Evolutionary conservation across 2,329 filamentous ascomycete genomes (phyloP).

Genomic region (Biscogniauxia marginata): DNA sequence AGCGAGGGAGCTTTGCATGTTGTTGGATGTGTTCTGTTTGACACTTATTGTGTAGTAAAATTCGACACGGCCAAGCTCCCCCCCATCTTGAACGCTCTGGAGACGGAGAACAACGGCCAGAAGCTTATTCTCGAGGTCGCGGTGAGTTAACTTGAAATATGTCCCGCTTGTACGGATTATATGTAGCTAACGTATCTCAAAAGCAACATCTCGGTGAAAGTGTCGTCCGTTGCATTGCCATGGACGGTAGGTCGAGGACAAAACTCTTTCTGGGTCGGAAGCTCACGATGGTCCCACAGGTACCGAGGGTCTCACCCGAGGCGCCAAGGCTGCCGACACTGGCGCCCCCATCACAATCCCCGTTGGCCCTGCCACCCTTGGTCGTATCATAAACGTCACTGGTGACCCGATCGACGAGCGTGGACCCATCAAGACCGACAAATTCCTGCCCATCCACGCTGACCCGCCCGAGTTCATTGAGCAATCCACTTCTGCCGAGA

Average conservation of each 20-base stretch:
- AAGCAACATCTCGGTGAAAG: conserved; percentile 99
- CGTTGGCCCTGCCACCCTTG: conserved; percentile 88
- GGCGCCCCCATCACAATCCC: conserved; percentile 95
- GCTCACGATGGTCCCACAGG: conserved; percentile 50
- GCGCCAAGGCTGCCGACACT: conserved; percentile 80
- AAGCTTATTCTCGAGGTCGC: conserved; percentile 96
- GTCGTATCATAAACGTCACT: conserved; percentile 99
- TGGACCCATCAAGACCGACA: conserved; percentile 92
- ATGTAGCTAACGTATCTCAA: conserved; percentile 33
- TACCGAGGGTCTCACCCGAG: conserved; percentile 99
- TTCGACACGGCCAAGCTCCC: conserved; percentile 93
- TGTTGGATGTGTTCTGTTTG: conserved; percentile 13
- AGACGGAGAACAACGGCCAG: conserved; percentile 85
- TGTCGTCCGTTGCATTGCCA: conserved; percentile 99
- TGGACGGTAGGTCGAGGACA: conserved; percentile 76
- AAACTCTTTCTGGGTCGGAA: conserved; percentile 17
- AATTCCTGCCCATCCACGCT: conserved; percentile 87
- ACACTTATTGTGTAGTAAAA: conserved; percentile 68
- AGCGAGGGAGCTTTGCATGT: conserved; percentile 7
- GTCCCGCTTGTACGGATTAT: conserved; percentile 26
- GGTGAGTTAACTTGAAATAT: conserved; percentile 54
- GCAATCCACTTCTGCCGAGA: conserved; percentile 93
- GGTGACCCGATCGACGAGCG: conserved; percentile 99
- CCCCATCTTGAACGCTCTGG: conserved; percentile 94
- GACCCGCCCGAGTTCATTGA: conserved; percentile 90